A percentile compares a stretch with the other conserved stretches of the same genome.
Conservation (phyloP, 2,329 filamentous ascomycete genomes). For the Trichoderma harzianum region DNA sequence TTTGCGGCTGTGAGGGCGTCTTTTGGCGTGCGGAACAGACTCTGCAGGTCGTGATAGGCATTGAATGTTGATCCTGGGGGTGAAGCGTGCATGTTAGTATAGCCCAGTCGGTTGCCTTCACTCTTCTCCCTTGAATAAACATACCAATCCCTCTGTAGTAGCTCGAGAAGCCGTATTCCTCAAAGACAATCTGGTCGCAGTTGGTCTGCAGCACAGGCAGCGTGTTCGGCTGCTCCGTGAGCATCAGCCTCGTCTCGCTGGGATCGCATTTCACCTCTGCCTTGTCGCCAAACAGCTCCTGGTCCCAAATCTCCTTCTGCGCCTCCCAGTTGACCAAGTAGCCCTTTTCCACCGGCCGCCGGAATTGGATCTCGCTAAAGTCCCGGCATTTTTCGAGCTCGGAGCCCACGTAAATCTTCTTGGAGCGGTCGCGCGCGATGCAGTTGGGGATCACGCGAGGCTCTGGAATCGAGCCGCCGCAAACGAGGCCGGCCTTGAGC, state of each 20-base stretch:
- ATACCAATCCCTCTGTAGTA: constrained; percentile 74
- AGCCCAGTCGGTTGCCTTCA: not conserved
- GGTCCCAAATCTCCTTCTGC: constrained; percentile 93
- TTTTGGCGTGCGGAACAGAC: constrained; percentile 60
- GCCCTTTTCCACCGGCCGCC: constrained; percentile 88
- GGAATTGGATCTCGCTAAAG: constrained; percentile 83
- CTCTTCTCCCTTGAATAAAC: constrained; percentile 17
- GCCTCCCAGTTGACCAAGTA: constrained; percentile 97
- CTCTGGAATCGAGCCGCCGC: constrained; percentile 42
- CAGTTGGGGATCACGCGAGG: constrained; percentile 82
- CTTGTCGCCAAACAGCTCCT: constrained; percentile 72
- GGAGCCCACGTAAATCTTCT: constrained; percentile 73
- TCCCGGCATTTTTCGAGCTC: constrained; percentile 78
- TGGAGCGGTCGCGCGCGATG: constrained; percentile 77
- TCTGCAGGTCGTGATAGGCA: constrained; percentile 75
- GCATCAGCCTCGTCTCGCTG: constrained; percentile 73
- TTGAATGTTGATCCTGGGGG: constrained; percentile 66
- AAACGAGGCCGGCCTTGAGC: constrained; percentile 82
- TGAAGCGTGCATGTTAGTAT: not conserved
- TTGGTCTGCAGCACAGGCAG: constrained; percentile 79
- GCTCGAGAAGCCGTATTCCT: constrained; percentile 89
- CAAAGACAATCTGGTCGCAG: constrained; percentile 94
- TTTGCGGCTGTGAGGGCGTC: constrained; percentile 40
- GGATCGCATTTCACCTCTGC: constrained; percentile 70
- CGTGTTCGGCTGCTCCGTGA: constrained; percentile 83